These are phyloP conservation scores for Erodium maritimum DNA, from an alignment of 345 rosid genomes.

Conservation along the genomic window DNA sequence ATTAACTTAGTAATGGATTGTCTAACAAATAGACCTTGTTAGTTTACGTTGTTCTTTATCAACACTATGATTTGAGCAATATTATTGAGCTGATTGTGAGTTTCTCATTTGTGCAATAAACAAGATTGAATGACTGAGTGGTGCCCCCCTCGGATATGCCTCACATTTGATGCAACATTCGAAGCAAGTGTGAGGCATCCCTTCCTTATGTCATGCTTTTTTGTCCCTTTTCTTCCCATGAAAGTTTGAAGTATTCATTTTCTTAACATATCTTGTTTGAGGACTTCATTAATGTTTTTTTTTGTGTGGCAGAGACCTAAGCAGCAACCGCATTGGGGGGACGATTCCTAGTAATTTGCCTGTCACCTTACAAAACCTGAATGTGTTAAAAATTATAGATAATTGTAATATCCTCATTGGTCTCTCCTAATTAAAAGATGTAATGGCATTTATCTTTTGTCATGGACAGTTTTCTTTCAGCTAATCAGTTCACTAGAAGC, in stretches of 20 bases:
- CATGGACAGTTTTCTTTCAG: constrained; percentile 86
- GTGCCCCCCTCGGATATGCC: no score
- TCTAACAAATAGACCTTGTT: neutral
- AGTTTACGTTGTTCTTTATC: neutral
- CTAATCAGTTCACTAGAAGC: constrained; percentile 80
- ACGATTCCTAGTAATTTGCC: constrained; percentile 78
- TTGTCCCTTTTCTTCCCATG: neutral
- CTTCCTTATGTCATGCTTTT: neutral
- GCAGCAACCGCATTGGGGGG: constrained; percentile 90
- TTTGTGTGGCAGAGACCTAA: constrained; percentile 57
- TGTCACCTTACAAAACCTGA: constrained; percentile 53
- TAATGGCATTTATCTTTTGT: constrained; percentile 33
- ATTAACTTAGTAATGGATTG: neutral
- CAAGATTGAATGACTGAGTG: no score
- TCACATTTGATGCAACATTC: neutral
- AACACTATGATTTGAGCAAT: no score
- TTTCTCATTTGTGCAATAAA: no score
- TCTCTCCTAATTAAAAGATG: constrained; percentile 9
- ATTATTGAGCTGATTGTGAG: no score
- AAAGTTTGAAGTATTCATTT: neutral
- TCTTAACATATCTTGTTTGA: neutral
- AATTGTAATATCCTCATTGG: neutral
- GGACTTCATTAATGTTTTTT: constrained; percentile 4
- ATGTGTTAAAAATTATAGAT: constrained; percentile 11
- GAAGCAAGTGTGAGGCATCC: neutral